Conservation (phyloP, 2,329 filamentous ascomycete species). For the Chrysoporthe deuterocubensis region DNA sequence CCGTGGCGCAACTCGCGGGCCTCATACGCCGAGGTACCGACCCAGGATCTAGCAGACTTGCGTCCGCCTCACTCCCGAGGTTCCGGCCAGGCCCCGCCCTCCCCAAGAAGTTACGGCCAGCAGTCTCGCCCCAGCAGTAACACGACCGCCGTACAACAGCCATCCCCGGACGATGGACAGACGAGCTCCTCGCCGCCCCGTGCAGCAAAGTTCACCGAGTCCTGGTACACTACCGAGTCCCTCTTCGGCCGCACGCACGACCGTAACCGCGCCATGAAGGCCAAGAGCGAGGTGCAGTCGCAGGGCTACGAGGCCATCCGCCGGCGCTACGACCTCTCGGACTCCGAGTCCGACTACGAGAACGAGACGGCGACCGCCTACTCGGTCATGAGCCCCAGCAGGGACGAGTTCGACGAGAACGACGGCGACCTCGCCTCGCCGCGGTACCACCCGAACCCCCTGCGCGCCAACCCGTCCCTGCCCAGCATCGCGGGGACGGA, state of each 20-base stretch:
- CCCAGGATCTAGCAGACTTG: slow-evolving; percentile 29
- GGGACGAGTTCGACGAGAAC: slow-evolving; percentile 33
- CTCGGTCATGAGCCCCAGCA: slow-evolving; percentile 22
- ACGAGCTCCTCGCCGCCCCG: slow-evolving; percentile 42
- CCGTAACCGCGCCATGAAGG: slow-evolving; percentile 48
- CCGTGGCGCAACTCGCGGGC: slow-evolving; percentile 46
- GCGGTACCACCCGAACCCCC: slow-evolving; percentile 55
- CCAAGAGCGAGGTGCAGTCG: slow-evolving; percentile 37
- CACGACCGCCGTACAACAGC: slow-evolving; percentile 33
- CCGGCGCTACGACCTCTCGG: slow-evolving; percentile 48
- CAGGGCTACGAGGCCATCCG: slow-evolving; percentile 51
- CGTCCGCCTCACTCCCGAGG: slow-evolving; percentile 31
- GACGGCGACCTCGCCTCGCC: slow-evolving; percentile 31
- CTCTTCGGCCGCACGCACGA: slow-evolving; percentile 59
- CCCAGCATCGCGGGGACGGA: slow-evolving; percentile 9
- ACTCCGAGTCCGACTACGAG: slow-evolving; percentile 47
- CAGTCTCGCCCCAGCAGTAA: slow-evolving; percentile 36
- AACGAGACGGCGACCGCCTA: slow-evolving; percentile 34
- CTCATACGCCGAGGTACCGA: slow-evolving; percentile 50
- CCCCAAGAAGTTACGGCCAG: slow-evolving; percentile 37
- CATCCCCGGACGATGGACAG: slow-evolving; percentile 27
- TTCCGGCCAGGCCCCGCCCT: slow-evolving; percentile 28
- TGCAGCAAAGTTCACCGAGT: slow-evolving; percentile 54
- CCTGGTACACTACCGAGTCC: slow-evolving; percentile 59
- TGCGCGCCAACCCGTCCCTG: slow-evolving; percentile 54